Conservation (phyloP, 345 rosid genomes). For the Camelina neglecta region DNA sequence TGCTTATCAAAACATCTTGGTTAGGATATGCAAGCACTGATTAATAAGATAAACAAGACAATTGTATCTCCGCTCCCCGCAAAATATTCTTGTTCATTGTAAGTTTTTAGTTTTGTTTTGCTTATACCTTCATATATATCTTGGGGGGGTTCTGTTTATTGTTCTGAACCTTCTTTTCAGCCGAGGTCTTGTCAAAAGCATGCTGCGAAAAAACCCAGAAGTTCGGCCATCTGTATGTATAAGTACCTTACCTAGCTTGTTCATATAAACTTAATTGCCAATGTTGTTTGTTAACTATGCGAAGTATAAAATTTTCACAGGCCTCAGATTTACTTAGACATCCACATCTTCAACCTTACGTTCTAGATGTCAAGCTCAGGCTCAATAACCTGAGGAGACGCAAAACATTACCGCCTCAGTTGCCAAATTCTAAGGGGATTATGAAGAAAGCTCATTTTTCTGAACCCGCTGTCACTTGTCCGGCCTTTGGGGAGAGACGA, state of each 20-base stretch:
- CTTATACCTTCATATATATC: background rate
- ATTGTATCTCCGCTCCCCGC: constrained; percentile 91
- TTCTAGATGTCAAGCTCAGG: constrained; percentile 65
- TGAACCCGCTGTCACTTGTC: constrained; percentile 42
- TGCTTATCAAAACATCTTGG: background rate
- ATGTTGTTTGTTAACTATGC: constrained; percentile 4
- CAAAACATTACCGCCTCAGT: constrained; percentile 59
- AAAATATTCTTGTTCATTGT: constrained; percentile 83
- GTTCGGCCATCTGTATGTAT: constrained; percentile 80
- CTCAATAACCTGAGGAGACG: constrained; percentile 65
- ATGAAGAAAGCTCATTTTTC: constrained; percentile 62
- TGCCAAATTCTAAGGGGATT: constrained; percentile 59
- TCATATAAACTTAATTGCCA: background rate
- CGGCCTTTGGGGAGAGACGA: constrained; percentile 45
- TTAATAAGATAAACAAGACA: constrained; percentile 85
- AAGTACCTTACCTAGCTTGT: constrained; percentile 1
- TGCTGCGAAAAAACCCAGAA: constrained; percentile 95
- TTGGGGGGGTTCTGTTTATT: no score
- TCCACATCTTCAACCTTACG: constrained; percentile 76
- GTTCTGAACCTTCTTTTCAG: constrained; percentile 45
- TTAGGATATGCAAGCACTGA: constrained; percentile 97
- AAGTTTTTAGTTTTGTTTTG: constrained; percentile 44
- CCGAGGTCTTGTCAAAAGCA: constrained; percentile 87
- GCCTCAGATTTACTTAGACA: constrained; percentile 78
- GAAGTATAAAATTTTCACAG: constrained; percentile 45